Evolutionary conservation across 83 land plant genomes (phyloP).

Genomic region (Diphasiastrum complanatum): DNA sequence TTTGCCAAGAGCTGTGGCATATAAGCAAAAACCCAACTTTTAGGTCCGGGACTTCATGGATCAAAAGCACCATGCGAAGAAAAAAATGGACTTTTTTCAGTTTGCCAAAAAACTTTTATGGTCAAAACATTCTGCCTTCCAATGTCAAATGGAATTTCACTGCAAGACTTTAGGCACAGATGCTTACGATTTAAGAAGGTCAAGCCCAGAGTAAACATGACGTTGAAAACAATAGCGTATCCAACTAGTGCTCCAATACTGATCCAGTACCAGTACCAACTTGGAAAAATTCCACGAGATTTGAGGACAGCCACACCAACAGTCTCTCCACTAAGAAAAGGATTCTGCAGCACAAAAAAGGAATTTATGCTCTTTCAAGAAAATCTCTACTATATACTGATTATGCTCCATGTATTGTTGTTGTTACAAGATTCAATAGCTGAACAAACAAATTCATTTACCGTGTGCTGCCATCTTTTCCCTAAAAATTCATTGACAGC

Average conservation of each 20-base stretch:
- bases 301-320: constrained; percentile 38
- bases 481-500: neutral
- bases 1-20: neutral
- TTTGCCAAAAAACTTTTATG: too few species aligned
- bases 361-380: neutral
- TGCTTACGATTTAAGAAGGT: constrained; percentile 47
- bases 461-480: neutral
- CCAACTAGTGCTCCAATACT: constrained; percentile 39
- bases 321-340: constrained; percentile 3
- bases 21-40: neutral
- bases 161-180: too few species aligned
- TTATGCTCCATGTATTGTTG: neutral
- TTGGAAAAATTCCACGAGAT: constrained; percentile 26
- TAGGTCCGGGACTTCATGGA: too few species aligned
- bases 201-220: constrained; percentile 35
- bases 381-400: neutral
- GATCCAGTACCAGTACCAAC: constrained; percentile 46
- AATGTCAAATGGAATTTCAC: too few species aligned
- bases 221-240: constrained; percentile 40
- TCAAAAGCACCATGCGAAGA: neutral
- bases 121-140: too few species aligned
- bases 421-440: neutral
- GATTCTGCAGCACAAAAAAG: neutral
- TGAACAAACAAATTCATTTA: neutral
- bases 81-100: neutral